These are phyloP conservation scores for Lactarius evosmus DNA, from an alignment of 768 basidiomycete species.

Conservation along the genomic window DNA sequence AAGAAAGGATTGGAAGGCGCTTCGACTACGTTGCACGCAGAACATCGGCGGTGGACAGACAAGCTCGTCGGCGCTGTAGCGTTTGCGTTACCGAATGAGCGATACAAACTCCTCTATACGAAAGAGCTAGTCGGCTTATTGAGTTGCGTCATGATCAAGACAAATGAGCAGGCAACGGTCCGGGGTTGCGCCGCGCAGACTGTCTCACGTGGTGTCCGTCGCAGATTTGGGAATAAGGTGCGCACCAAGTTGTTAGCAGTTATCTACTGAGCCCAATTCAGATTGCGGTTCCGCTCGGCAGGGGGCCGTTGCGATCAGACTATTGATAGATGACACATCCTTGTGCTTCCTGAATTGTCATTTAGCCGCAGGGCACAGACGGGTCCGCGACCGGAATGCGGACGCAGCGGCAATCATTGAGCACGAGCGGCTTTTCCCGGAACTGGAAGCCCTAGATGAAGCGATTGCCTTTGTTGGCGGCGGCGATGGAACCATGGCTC, in stretches of 20 bases:
- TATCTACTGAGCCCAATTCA: neutral
- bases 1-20: conserved; percentile 63
- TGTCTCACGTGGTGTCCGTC: conserved; percentile 90
- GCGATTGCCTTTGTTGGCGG: conserved; percentile 77
- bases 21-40: conserved; percentile 80
- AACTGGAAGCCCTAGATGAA: conserved; percentile 46
- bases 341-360: conserved; percentile 96
- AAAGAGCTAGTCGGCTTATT: conserved; percentile 92
- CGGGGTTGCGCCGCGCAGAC: conserved; percentile 73
- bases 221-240: conserved; percentile 94
- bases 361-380: conserved; percentile 91
- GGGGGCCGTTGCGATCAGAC: conserved; percentile 89
- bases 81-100: conserved; percentile 62
- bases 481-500: conserved; percentile 87
- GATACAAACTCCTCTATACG: conserved; percentile 78
- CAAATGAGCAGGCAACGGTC: conserved; percentile 54
- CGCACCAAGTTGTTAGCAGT: conserved; percentile 23
- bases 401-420: conserved; percentile 89
- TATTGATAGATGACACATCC: conserved; percentile 89
- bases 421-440: conserved; percentile 63
- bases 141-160: conserved; percentile 71
- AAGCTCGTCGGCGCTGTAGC: conserved; percentile 69
- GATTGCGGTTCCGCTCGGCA: conserved; percentile 31
- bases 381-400: conserved; percentile 76
- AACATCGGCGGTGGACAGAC: conserved; percentile 90